These are phyloP conservation scores for Fusarium graminum DNA, from an alignment of 2,329 filamentous ascomycete species.

Conservation along the genomic window DNA sequence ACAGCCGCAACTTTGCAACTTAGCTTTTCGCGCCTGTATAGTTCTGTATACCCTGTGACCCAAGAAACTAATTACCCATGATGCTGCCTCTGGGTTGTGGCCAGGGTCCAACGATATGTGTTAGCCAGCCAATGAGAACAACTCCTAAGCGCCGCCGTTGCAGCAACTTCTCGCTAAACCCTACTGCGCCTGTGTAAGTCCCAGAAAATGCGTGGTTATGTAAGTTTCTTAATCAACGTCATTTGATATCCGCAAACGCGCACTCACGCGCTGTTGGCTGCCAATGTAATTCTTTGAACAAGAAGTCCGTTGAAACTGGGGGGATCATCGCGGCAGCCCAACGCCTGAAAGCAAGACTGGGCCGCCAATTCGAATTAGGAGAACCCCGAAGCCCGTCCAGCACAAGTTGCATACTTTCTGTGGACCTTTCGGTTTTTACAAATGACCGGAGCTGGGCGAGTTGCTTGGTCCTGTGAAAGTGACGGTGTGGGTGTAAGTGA, in stretches of 20 bases:
- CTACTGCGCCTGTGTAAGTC: slow-evolving; percentile 43
- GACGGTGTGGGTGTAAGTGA: slow-evolving; percentile 41
- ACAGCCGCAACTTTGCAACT: neutral
- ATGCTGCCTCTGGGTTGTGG: slow-evolving; percentile 46
- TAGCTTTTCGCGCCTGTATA: slow-evolving; percentile 6
- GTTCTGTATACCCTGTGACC: slow-evolving; percentile 4
- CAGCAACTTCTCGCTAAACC: slow-evolving; percentile 47
- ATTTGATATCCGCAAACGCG: slow-evolving; percentile 29
- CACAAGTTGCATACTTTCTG: slow-evolving; percentile 12
- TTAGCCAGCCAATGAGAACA: slow-evolving; percentile 45
- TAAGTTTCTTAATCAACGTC: slow-evolving; percentile 34
- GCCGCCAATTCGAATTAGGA: slow-evolving; percentile 20
- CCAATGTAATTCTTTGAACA: neutral
- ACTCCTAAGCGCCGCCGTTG: slow-evolving; percentile 51
- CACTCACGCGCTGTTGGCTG: slow-evolving; percentile 26
- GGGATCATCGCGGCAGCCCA: slow-evolving; percentile 8
- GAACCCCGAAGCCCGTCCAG: slow-evolving; percentile 12
- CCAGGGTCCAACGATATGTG: slow-evolving; percentile 38
- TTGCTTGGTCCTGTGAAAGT: slow-evolving; percentile 26
- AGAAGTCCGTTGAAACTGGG: slow-evolving; percentile 9
- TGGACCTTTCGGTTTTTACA: slow-evolving; percentile 26
- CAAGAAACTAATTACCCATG: slow-evolving; percentile 19
- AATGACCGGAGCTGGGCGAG: slow-evolving; percentile 23
- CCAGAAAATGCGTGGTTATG: slow-evolving; percentile 34
- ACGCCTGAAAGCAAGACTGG: slow-evolving; percentile 2